Evolutionary conservation across 768 basidiomycete species (phyloP).

Genomic region (Boletus fagicola): DNA sequence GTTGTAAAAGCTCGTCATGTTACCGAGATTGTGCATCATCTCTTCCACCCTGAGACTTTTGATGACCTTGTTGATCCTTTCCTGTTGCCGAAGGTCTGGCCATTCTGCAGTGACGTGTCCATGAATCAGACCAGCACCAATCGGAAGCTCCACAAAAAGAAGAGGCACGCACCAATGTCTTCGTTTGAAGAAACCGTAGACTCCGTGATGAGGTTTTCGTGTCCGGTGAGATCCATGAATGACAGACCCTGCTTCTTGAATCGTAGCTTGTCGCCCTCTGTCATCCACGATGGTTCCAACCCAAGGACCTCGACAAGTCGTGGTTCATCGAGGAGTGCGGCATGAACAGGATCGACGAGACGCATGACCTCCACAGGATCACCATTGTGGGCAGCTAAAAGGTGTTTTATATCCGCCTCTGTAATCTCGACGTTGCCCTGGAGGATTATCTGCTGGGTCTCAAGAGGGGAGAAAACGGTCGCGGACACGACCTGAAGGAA

Average conservation of each 20-base stretch:
- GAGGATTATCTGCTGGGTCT: background rate
- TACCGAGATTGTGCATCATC: constrained; percentile 35
- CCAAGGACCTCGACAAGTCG: constrained; percentile 17
- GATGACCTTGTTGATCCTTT: constrained; percentile 10
- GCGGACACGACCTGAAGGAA: background rate
- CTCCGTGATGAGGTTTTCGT: background rate
- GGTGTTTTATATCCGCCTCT: background rate
- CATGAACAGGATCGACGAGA: constrained; percentile 13
- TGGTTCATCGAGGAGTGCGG: constrained; percentile 14
- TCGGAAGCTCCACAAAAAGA: background rate
- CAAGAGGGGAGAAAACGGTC: background rate
- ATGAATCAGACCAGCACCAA: background rate
- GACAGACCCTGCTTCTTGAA: constrained; percentile 10
- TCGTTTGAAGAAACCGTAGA: background rate
- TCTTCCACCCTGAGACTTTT: constrained; percentile 22
- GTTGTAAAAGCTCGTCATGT: constrained; percentile 42
- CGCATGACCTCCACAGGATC: constrained; percentile 19
- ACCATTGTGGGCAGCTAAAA: constrained; percentile 5
- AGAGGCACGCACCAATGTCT: background rate
- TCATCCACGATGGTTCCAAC: constrained; percentile 18
- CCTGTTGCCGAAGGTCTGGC: constrained; percentile 15
- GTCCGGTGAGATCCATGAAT: constrained; percentile 17
- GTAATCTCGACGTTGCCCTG: background rate
- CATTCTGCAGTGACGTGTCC: constrained; percentile 7
- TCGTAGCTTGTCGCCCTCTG: constrained; percentile 17